Evolutionary conservation across 1,284 basidiomycete species (phyloP), one percentile per base, ranked within the genome.

Genomic region (Chalciporus piperatoides): DNA sequence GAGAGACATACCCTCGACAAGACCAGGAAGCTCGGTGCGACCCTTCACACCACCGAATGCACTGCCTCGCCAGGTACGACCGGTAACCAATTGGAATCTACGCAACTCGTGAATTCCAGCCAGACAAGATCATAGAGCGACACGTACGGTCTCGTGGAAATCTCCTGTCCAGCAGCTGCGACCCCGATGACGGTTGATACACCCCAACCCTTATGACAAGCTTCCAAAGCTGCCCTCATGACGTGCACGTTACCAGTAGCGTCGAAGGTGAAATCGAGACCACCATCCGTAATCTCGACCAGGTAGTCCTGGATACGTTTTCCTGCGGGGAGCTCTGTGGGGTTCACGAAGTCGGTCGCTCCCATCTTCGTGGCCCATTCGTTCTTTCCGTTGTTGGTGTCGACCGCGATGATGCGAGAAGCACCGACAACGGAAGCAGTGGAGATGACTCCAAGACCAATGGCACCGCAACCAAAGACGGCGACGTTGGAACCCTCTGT

Each of bases 201-300:
- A 65, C 97, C 96, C 94, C 94, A 97, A n/a, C 94, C 94, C 70
- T 99, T 99, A 75, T 99, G 97, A 71, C 95, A 98, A 15, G 92
- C 88, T 74, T 99, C 96, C 46, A 99, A 81, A 28, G 96, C 97
- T 46, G 85, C 77, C 56, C 96, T 86, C 96, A 99, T 99, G 52
- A 98, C 96, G 36, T 91, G 73, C 12, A 90, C 92, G 65, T 97
- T 97, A 36, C 96, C 96, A 9, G 96, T 99, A 61, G 86, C 89
- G 69, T 99, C 97, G 64, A 94, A 99, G 6, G 97, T 99, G 70
- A 87, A 98, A 73, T 99, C 97, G 33, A 97, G 78, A 25, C 97
- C 97, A 35, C 97, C 97, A 63, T 99, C 97, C 17, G 95, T 99
- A 59, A 94, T 82, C 62, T 96, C 91, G 50, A 97, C 76, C 25